Percentiles rank a stretch among this genome's conserved stretches.
Conservation (phyloP, 169 alveolate species). For the Besnoitia besnoiti region DNA sequence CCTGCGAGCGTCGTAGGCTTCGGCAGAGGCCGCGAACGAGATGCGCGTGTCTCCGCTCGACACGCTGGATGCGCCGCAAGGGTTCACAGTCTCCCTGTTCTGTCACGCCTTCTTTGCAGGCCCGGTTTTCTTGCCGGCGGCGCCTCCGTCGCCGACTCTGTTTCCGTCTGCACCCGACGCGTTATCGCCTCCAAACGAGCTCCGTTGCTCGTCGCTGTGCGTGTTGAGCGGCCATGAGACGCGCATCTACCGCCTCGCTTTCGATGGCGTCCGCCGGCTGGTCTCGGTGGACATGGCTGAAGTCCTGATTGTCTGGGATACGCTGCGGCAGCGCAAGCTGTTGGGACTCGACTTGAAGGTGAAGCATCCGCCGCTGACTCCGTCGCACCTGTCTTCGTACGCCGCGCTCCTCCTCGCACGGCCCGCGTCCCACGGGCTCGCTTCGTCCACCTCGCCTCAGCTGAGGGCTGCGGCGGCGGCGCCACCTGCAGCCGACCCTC, state of each 20-base stretch:
- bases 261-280: conserved; percentile 64
- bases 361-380: neutral
- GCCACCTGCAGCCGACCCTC: too few species aligned
- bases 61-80: too few species aligned
- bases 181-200: too few species aligned
- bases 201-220: neutral
- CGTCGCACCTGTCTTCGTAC: neutral
- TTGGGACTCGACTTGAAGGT: conserved; percentile 52
- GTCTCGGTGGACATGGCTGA: conserved; percentile 61
- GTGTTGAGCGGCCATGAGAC: conserved; percentile 30
- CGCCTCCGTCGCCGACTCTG: neutral
- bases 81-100: neutral
- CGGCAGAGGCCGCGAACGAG: too few species aligned
- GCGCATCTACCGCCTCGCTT: conserved; percentile 57
- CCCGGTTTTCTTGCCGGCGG: neutral
- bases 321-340: conserved; percentile 50
- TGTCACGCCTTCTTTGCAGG: neutral
- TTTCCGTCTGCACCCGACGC: neutral
- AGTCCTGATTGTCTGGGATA: conserved; percentile 65
- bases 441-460: neutral
- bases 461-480: too few species aligned
- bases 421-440: neutral
- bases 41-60: too few species aligned
- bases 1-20: too few species aligned
- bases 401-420: neutral